Evolutionary conservation across 345 rosid species (phyloP).

Genomic region (Syzygium aromaticum): DNA sequence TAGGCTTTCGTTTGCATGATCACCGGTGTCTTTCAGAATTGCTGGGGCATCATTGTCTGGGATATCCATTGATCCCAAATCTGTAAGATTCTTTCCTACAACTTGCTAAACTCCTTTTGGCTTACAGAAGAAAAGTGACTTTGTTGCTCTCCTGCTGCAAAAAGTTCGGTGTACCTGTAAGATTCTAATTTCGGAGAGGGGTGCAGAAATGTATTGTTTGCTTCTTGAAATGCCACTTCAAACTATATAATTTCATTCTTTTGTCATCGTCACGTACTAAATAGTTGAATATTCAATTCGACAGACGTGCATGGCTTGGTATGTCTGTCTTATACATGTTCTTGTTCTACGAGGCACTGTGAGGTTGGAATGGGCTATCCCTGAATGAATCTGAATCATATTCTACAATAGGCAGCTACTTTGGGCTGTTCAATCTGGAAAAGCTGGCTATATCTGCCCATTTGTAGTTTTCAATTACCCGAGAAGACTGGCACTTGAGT

Average conservation of each 20-base stretch:
- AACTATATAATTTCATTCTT: background rate
- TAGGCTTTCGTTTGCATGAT: background rate
- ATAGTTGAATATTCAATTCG: background rate
- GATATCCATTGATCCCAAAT: constrained; percentile 84
- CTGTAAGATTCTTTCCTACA: constrained; percentile 39
- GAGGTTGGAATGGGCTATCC: background rate
- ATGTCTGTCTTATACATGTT: background rate
- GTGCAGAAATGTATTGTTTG: background rate
- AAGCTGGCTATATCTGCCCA: background rate
- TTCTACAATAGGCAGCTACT: background rate
- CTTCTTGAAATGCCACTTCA: background rate
- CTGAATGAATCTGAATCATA: background rate
- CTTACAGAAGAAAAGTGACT: background rate
- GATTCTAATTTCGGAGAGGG: background rate
- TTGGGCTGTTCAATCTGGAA: background rate
- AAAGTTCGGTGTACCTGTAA: background rate
- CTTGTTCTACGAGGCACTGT: background rate
- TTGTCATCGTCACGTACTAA: background rate
- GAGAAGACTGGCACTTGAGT: background rate
- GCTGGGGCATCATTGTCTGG: constrained; percentile 73
- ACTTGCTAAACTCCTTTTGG: background rate
- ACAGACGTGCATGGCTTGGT: background rate
- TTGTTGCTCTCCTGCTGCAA: background rate
- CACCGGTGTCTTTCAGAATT: constrained; percentile 76
- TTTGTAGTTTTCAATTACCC: background rate